A percentile compares a stretch with the other conserved stretches of the same genome.
phyloP scores from a whole-genome alignment of 176 grass and related monocot genomes.

The Puccinellia tenuiflora region DNA sequence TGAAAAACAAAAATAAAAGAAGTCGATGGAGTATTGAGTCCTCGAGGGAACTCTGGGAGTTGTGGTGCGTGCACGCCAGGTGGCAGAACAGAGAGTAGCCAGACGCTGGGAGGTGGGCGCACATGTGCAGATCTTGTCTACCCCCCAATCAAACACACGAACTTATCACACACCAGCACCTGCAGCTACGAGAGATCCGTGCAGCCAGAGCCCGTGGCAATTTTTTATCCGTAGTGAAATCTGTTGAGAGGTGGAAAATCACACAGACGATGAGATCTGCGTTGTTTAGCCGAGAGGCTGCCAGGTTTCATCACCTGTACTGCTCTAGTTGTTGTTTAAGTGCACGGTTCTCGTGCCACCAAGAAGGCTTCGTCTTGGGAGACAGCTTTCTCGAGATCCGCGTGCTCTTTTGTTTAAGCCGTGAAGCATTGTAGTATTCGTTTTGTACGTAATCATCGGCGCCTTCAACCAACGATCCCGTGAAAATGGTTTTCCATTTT shows the following conservation, averaged over 20 bases:
- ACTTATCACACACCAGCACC: too few species aligned
- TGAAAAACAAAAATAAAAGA: too few species aligned
- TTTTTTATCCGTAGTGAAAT: background rate
- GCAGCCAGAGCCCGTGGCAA: background rate
- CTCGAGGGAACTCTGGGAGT: too few species aligned
- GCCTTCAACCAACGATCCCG: too few species aligned
- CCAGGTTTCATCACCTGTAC: too few species aligned
- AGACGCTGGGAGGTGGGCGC: background rate
- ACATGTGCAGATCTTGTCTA: background rate
- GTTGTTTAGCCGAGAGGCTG: background rate
- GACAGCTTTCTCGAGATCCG: conserved; percentile 22
- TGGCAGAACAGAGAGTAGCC: background rate
- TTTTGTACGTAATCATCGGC: too few species aligned
- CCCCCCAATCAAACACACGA: background rate
- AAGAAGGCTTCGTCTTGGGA: conserved; percentile 20
- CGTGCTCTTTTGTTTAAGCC: background rate
- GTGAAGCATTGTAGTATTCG: too few species aligned
- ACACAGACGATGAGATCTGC: background rate
- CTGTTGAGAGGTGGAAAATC: background rate
- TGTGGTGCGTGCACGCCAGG: conserved; percentile 12
- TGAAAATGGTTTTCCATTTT: too few species aligned
- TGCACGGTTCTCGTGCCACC: too few species aligned
- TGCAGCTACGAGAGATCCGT: too few species aligned
- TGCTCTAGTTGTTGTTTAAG: too few species aligned
- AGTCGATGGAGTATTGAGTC: too few species aligned